Evolutionary conservation across 2,329 filamentous ascomycete genomes (phyloP).

Genomic region (Sphaerulina populicola): DNA sequence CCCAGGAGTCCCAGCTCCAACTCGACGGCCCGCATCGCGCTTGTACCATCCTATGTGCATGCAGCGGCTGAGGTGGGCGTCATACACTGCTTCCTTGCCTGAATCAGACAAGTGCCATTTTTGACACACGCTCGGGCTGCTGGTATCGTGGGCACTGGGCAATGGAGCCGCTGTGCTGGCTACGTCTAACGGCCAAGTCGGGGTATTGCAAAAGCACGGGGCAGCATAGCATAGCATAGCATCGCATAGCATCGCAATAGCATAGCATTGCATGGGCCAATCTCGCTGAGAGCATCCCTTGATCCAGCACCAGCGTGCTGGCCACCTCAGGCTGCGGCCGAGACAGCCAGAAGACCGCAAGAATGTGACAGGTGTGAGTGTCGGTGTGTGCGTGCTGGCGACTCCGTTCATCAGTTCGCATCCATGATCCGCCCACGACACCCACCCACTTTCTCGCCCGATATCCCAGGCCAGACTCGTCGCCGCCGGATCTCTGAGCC

Average conservation of each 20-base stretch:
- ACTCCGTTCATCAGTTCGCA: slow-evolving; percentile 1
- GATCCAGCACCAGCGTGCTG: not conserved
- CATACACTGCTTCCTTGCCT: slow-evolving; percentile 15
- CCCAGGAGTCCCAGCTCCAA: slow-evolving; percentile 13
- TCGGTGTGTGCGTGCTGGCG: not conserved
- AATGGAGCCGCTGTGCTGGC: slow-evolving; percentile 12
- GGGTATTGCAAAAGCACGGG: slow-evolving; percentile 17
- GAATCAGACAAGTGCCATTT: slow-evolving; percentile 18
- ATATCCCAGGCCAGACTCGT: slow-evolving; percentile 2
- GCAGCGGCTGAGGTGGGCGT: slow-evolving; percentile 13
- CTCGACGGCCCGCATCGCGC: slow-evolving; percentile 18
- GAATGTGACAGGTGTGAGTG: not conserved
- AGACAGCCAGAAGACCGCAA: too few relatives aligned
- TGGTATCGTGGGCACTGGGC: not conserved
- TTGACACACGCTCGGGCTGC: slow-evolving; percentile 23
- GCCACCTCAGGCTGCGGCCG: not conserved
- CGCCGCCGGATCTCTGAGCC: slow-evolving; percentile 12
- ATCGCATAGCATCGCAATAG: slow-evolving; percentile 4
- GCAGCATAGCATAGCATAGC: too few relatives aligned
- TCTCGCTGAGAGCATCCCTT: slow-evolving; percentile 1
- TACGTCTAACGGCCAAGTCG: slow-evolving; percentile 11
- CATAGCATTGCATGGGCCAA: not conserved
- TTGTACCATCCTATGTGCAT: slow-evolving; percentile 9
- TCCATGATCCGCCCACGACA: slow-evolving; percentile 8
- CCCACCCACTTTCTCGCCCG: slow-evolving; percentile 7